Conservation (phyloP, 2,329 filamentous ascomycete species). For the Ascochyta rabiei region DNA sequence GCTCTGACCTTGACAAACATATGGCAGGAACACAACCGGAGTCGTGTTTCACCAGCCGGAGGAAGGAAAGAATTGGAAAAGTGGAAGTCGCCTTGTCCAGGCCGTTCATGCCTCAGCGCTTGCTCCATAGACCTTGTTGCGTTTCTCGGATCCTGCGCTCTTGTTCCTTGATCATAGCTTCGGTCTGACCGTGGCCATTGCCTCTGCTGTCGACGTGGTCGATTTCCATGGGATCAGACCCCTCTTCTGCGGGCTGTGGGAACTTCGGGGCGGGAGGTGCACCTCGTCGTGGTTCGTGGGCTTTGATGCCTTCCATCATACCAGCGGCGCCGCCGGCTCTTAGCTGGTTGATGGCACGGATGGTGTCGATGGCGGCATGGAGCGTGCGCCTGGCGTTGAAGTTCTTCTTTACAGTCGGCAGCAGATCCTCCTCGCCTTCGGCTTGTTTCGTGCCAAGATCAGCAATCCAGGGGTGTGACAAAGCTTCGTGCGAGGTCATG, state of each 20-base stretch:
- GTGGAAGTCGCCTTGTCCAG: neutral
- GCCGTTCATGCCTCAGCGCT: conserved; percentile 23
- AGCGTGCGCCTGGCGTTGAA: conserved; percentile 70
- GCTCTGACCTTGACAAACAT: conserved; percentile 4
- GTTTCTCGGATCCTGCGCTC: conserved; percentile 65
- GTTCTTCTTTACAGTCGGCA: conserved; percentile 72
- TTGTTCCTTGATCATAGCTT: conserved; percentile 66
- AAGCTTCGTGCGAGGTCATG: conserved; percentile 85
- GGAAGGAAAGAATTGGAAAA: neutral
- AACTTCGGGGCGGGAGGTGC: conserved; percentile 39
- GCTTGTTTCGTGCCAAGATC: conserved; percentile 57
- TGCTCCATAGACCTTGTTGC: conserved; percentile 62
- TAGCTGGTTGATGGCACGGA: conserved; percentile 71
- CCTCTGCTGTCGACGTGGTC: conserved; percentile 60
- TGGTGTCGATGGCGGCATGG: conserved; percentile 71
- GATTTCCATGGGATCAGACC: conserved; percentile 52
- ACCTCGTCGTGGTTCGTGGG: conserved; percentile 58
- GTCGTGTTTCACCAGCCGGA: neutral
- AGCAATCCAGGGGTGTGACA: conserved; percentile 69
- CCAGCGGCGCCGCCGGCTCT: conserved; percentile 63
- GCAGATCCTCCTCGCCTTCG: conserved; percentile 57
- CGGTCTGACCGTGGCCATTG: conserved; percentile 66
- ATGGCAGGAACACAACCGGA: neutral
- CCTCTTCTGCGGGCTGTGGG: conserved; percentile 42
- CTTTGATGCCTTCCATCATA: conserved; percentile 67